Conservation (phyloP, 768 basidiomycete species). For the Boletus eberwhitei region DNA sequence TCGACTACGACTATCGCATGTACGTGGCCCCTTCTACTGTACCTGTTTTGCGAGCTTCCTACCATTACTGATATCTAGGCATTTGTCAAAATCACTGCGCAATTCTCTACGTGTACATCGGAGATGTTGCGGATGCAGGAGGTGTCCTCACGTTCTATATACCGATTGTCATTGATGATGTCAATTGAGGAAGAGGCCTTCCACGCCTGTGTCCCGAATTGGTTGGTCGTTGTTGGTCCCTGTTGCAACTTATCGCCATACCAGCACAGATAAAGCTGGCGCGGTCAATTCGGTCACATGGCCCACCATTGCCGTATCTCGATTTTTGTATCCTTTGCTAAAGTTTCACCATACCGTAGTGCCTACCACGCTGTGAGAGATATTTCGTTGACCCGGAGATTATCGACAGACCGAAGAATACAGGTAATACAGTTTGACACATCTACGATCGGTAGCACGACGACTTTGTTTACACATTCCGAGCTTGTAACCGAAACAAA, state of each 20-base stretch:
- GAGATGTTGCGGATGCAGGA: conserved; percentile 71
- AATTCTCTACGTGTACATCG: conserved; percentile 88
- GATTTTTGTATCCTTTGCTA: background rate
- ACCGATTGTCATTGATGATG: conserved; percentile 69
- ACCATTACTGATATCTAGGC: conserved; percentile 40
- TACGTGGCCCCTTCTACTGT: conserved; percentile 36
- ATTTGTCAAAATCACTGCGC: conserved; percentile 80
- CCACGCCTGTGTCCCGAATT: background rate
- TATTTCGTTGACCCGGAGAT: background rate
- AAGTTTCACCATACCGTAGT: no score
- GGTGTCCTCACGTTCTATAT: conserved; percentile 89
- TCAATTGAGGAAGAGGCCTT: conserved; percentile 17
- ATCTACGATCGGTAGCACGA: conserved; percentile 4
- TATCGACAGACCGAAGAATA: background rate
- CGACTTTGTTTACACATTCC: conserved; percentile 11
- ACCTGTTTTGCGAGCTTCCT: background rate
- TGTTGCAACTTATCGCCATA: background rate
- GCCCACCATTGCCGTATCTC: background rate
- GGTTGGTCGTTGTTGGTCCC: background rate
- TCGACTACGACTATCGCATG: conserved; percentile 85
- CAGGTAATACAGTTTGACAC: conserved; percentile 1
- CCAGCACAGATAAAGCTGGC: background rate
- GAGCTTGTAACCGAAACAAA: background rate
- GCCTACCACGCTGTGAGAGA: background rate
- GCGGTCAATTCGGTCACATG: background rate